phyloP scores from a whole-genome alignment of 208 protist genomes.

The Wallacemonas rigidus region DNA sequence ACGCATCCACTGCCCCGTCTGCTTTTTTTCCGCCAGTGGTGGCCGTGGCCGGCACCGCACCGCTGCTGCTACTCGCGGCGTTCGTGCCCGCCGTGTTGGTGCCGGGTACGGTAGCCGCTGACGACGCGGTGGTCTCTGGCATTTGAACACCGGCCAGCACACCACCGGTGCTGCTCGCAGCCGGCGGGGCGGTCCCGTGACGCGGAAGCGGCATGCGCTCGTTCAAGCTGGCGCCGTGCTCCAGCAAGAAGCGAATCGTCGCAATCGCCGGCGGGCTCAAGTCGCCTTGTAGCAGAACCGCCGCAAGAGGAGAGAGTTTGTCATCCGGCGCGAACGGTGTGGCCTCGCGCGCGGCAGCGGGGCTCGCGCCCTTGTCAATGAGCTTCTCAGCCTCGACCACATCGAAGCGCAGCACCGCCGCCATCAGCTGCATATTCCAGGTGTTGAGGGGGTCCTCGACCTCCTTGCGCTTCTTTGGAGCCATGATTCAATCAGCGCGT shows the following conservation, averaged over 20 bases:
- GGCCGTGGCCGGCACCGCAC: background rate
- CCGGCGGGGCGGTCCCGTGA: conserved; percentile 12
- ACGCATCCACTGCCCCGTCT: background rate
- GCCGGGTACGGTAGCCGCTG: background rate
- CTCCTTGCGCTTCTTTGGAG: conserved; percentile 37
- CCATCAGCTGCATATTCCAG: conserved; percentile 82
- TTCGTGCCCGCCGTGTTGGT: no score
- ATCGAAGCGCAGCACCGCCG: conserved; percentile 55
- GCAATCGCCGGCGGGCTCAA: conserved; percentile 34
- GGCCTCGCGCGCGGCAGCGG: conserved; percentile 49
- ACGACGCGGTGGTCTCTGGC: background rate
- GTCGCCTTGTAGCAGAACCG: conserved; percentile 49
- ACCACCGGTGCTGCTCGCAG: conserved; percentile 13
- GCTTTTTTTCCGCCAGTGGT: background rate
- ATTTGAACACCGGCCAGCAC: background rate
- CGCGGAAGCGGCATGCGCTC: conserved; percentile 42
- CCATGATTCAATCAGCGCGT: conserved; percentile 17
- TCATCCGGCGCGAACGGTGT: conserved; percentile 41
- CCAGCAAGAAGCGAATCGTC: conserved; percentile 53
- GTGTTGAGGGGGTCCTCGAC: conserved; percentile 83
- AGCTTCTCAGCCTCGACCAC: conserved; percentile 33
- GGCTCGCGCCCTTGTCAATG: conserved; percentile 64
- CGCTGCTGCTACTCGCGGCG: no score
- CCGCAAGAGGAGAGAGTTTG: conserved; percentile 39
- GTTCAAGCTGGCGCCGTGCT: conserved; percentile 57